Evolutionary conservation across 116 monocot species (phyloP).

Genomic region (Iris pallida): DNA sequence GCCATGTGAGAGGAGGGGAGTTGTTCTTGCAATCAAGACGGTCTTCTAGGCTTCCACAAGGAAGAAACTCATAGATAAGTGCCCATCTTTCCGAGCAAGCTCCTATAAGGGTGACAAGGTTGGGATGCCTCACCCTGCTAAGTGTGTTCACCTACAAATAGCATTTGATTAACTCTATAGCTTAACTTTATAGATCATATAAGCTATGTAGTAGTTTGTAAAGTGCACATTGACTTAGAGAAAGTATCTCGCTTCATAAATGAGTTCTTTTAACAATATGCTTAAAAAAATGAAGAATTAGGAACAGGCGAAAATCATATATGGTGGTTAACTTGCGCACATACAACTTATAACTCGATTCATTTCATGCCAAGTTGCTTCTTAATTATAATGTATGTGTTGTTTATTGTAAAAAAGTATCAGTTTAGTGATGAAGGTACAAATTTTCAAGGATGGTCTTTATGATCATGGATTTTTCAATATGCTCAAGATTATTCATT

Average conservation of each 20-base stretch:
- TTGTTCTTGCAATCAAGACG: constrained; percentile 42
- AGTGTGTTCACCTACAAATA: constrained; percentile 59
- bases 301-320: no score
- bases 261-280: neutral
- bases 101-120: constrained; percentile 68
- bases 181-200: no score
- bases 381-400: neutral
- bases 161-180: neutral
- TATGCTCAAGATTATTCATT: no score
- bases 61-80: constrained; percentile 63
- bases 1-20: constrained; percentile 63
- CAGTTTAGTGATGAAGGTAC: no score
- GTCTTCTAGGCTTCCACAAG: constrained; percentile 70
- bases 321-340: neutral
- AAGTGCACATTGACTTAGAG: no score
- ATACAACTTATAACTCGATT: no score
- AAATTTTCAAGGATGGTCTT: no score
- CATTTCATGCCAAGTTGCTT: neutral
- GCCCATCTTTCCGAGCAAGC: constrained; percentile 50
- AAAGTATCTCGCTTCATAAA: no score
- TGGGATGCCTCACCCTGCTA: constrained; percentile 66
- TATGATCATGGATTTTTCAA: no score
- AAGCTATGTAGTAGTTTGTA: no score
- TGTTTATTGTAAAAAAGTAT: no score
- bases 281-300: neutral